Base-by-base conservation (phyloP, 1,284 basidiomycete genomes). In the Anthracocystis walkeri region DNA sequence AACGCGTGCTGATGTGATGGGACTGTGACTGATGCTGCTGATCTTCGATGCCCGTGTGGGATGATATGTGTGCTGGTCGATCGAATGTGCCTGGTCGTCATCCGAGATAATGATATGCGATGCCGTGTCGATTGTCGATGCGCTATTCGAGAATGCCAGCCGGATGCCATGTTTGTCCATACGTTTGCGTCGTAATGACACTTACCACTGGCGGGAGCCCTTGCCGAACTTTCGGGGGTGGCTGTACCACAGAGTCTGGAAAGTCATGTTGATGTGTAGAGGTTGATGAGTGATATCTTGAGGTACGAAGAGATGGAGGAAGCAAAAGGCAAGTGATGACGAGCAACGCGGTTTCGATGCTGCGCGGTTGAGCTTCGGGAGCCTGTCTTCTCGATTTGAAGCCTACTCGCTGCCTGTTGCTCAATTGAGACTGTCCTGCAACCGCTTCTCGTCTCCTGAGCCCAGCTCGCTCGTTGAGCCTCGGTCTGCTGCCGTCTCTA, bases 201-300 rank as follows among this genome's bases (percentile, higher is more conserved):
- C 82, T 74, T 60, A 83, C 82, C 82, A 84, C 56, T 77, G 65
- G 35, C 83, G 83, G 23, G 81, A 80, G 65, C 83, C 83, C 79
- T 84, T 84, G 65, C 79, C 81, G 73, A 71, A 79, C 68, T 79
- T 78, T 73, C 78, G 77, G 57, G 78, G 77, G 74, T 79, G 81
- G 72, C 74, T 77, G 82, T 75, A 82, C 83, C 83, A 84, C 59
- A 82, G 63, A 65, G 77, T 78, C 50, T 72, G 64, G 78, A 83
- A 82, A 76, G 83, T 75, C 83, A 83, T 84, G 48, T 78, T 84
- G 81, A 74, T 63, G 61, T 31, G 25, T 41, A 59, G 27, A 68
- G 72, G 62, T 68, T 45, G 49, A 61, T 48, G 61, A 29, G 65
- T 70, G 65, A 62, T 65, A 55, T 68, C 62, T 65, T 65, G 65